Evolutionary conservation across 2,329 filamentous ascomycete genomes (phyloP), one percentile per base, ranked within the genome.

Genomic region (Beauveria asiatica): DNA sequence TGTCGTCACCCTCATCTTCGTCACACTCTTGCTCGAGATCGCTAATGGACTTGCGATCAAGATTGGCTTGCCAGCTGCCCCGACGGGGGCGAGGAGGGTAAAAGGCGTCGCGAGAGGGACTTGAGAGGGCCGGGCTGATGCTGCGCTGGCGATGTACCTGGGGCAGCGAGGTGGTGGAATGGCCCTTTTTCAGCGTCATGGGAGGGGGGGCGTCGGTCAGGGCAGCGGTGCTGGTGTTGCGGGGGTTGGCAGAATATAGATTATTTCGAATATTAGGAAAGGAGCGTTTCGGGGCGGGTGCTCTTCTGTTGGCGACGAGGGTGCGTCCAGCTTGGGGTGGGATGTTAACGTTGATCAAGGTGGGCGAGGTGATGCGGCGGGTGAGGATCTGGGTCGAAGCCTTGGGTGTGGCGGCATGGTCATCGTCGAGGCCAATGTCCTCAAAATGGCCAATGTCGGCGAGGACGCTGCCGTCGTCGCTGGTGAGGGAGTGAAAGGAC

Each of bases 401-500:
- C 63, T 79, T 81, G 64, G 83, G 82, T 41, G 82, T 81, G 71
- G 73, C 27, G 67, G 17, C 33, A 70, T 60, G 65, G 67, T 64
- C 65, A 63, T 92, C 86, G 67, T 92, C 88, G 33, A 97, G 83
- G 13, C 89, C 90, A 70, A 97, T 96, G 65, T 97, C 93, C 72
- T 97, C 93, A 68, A 97, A 97, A 72, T 97, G 86, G 64, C 85
- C 86, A 61, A 88, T 83, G 69, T 96, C 90, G 57, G 85, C 81
- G 50, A 89, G 77, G 55, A 85, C 81, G 65, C 81, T 83, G 68
- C 87, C 85, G 66, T 90, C 89, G 68, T 91, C 88, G 68, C 86
- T 88, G 63, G 83, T 86, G 60, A 88, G 86, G 42, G 92, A 96
- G 67, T 87, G 88, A 68, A 93, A 89, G 54, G 91, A 96, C 5